Percentiles rank a stretch among this genome's conserved stretches.
Evolutionary conservation across 768 basidiomycete species (phyloP).

Genomic region (Naganishia randhawae): DNA sequence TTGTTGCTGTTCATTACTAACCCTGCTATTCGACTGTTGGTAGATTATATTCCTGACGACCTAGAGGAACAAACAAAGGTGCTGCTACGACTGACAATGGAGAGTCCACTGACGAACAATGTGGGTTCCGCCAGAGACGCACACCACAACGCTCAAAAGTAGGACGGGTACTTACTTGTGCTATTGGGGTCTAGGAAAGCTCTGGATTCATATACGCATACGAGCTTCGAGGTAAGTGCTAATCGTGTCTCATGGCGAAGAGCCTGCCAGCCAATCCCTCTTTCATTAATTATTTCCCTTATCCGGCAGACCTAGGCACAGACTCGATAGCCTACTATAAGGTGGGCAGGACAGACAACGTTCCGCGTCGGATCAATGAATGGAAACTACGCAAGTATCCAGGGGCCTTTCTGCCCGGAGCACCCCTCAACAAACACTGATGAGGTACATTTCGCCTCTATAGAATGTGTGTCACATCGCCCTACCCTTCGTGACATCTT

Average conservation of each 20-base stretch:
- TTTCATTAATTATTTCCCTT: background rate
- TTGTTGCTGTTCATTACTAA: too few species aligned
- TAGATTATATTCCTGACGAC: conserved; percentile 44
- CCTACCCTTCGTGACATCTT: conserved; percentile 48
- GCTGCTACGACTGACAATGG: conserved; percentile 46
- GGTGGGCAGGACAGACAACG: conserved; percentile 48
- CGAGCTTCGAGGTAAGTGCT: conserved; percentile 42
- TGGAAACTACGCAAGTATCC: conserved; percentile 44
- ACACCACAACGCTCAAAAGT: too few species aligned
- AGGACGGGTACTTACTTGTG: background rate
- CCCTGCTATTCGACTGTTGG: too few species aligned
- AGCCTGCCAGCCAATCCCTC: too few species aligned
- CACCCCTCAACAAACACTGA: too few species aligned
- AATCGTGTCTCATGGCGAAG: too few species aligned
- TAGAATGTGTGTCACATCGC: conserved; percentile 44
- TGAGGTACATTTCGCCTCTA: background rate
- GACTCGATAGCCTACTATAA: conserved; percentile 41
- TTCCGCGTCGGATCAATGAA: conserved; percentile 44
- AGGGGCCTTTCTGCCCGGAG: too few species aligned
- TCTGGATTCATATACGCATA: conserved; percentile 48
- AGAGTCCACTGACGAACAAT: conserved; percentile 43
- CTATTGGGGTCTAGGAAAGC: conserved; percentile 35
- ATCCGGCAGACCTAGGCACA: conserved; percentile 41
- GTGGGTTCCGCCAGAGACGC: conserved; percentile 37
- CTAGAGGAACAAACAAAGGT: conserved; percentile 47